These are phyloP conservation scores for Boletus subcaerulescens DNA, from an alignment of 768 basidiomycete species.

Conservation along the genomic window DNA sequence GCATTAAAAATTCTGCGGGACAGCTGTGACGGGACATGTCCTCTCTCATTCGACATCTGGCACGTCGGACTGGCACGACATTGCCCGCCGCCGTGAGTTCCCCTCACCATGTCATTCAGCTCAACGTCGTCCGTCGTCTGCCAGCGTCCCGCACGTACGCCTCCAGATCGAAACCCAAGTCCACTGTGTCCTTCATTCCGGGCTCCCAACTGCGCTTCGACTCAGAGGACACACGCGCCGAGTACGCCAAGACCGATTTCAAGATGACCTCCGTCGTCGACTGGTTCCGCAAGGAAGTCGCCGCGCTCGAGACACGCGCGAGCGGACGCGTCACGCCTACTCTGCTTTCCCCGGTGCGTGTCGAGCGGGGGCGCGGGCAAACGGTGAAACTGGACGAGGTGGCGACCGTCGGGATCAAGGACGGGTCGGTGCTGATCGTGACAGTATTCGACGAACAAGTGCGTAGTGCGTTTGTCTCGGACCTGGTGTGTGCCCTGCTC, in stretches of 20 bases:
- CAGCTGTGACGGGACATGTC: slow-evolving; percentile 2
- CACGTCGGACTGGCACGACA: not conserved
- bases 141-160: slow-evolving; percentile 23
- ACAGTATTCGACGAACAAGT: slow-evolving; percentile 81
- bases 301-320: slow-evolving; percentile 66
- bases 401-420: slow-evolving; percentile 77
- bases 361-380: slow-evolving; percentile 43
- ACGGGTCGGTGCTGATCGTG: slow-evolving; percentile 69
- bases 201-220: slow-evolving; percentile 63
- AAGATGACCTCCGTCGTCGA: slow-evolving; percentile 67
- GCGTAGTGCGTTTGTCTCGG: slow-evolving; percentile 24
- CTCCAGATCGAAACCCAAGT: slow-evolving; percentile 35
- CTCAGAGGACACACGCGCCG: slow-evolving; percentile 49
- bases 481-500: not conserved
- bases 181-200: slow-evolving; percentile 62
- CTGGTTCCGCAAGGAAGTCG: slow-evolving; percentile 75
- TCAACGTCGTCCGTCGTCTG: not conserved
- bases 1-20: too few relatives aligned
- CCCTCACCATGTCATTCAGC: slow-evolving; percentile 1
- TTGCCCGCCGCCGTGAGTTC: not conserved
- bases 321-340: slow-evolving; percentile 75
- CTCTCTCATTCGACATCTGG: slow-evolving; percentile 7
- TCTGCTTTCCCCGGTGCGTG: slow-evolving; percentile 65
- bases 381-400: slow-evolving; percentile 59
- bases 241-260: slow-evolving; percentile 59